Conservation (phyloP, 108 stramenopile species). For the Nitzschia palea region DNA sequence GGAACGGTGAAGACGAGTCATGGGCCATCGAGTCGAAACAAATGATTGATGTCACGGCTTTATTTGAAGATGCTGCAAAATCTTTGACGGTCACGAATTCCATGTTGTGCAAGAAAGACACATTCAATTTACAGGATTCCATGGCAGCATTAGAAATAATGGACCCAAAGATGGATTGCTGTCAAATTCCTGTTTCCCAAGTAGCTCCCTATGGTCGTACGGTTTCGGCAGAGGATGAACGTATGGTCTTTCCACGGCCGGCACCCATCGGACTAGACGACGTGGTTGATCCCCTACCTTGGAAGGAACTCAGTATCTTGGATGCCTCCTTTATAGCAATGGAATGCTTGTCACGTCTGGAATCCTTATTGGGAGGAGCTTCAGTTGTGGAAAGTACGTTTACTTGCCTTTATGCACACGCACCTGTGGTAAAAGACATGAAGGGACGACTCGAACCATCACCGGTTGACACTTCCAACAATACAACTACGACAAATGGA, state of each 20-base stretch:
- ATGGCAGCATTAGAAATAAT: conserved; percentile 91
- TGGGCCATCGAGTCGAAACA: conserved; percentile 7
- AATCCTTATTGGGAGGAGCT: conserved; percentile 65
- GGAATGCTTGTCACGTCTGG: conserved; percentile 50
- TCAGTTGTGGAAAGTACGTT: conserved; percentile 85
- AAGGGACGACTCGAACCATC: conserved; percentile 18
- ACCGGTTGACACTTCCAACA: neutral
- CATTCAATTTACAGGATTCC: conserved; percentile 82
- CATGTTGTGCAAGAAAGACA: conserved; percentile 52
- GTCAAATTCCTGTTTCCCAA: conserved; percentile 61
- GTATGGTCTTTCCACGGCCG: conserved; percentile 44
- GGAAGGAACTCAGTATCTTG: conserved; percentile 59
- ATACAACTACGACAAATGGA: conserved; percentile 8
- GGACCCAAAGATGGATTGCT: conserved; percentile 91
- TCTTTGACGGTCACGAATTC: conserved; percentile 46
- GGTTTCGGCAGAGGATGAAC: neutral
- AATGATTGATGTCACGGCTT: conserved; percentile 46
- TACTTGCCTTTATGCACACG: conserved; percentile 83
- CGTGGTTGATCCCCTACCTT: conserved; percentile 45
- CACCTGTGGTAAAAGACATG: conserved; percentile 71
- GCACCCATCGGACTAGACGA: conserved; percentile 42
- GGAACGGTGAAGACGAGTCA: neutral
- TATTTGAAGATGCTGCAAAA: conserved; percentile 47
- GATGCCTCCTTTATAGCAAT: conserved; percentile 34
- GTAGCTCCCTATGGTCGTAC: conserved; percentile 4